phyloP scores from a whole-genome alignment of 177 flowering plant species.

The Vitis hybrid region DNA sequence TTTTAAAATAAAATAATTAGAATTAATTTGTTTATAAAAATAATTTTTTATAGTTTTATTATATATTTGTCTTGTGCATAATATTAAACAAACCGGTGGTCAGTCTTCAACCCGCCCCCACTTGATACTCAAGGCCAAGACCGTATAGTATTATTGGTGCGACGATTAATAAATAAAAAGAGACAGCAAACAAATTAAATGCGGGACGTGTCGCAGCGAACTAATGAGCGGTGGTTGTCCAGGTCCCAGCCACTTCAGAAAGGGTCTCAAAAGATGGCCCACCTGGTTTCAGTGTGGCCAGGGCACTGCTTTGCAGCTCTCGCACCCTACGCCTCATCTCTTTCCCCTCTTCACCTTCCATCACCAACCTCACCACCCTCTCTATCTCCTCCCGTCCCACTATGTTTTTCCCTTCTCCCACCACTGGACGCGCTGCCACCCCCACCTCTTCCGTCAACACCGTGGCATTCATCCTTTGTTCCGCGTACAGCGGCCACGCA shows the following conservation, averaged over 20 bases:
- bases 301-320: slow-evolving; percentile 22
- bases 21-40: too few relatives aligned
- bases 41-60: too few relatives aligned
- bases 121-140: too few relatives aligned
- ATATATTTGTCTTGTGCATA: too few relatives aligned
- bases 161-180: too few relatives aligned
- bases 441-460: slow-evolving; percentile 27
- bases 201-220: neutral
- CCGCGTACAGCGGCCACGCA: too few relatives aligned
- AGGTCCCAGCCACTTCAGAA: slow-evolving; percentile 12
- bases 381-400: slow-evolving; percentile 33
- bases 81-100: too few relatives aligned
- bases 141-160: too few relatives aligned
- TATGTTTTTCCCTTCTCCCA: neutral
- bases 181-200: too few relatives aligned
- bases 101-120: too few relatives aligned
- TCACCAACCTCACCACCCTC: slow-evolving; percentile 34
- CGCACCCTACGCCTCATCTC: slow-evolving; percentile 19
- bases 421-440: slow-evolving; percentile 26
- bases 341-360: slow-evolving; percentile 38
- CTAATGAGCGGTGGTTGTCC: slow-evolving; percentile 8
- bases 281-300: slow-evolving; percentile 10
- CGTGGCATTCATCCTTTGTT: slow-evolving; percentile 31
- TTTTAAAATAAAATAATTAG: too few relatives aligned
- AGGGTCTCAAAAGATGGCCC: slow-evolving; percentile 31